Percentiles rank a stretch among this genome's conserved stretches.
Conservation (phyloP, 345 rosid genomes). For the Lepidium didymum region DNA sequence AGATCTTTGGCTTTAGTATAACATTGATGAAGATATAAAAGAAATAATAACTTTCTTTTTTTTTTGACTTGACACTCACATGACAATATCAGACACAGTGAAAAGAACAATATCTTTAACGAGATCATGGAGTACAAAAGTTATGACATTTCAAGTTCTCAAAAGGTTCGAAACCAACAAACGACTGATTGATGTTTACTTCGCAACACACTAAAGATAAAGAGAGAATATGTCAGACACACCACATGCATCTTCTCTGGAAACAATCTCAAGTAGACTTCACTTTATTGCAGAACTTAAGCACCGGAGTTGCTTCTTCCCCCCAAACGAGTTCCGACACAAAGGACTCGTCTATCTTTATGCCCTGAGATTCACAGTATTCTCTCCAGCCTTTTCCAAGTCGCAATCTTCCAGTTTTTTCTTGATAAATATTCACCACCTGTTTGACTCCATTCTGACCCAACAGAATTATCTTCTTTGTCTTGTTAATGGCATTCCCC, state of each 20-base stretch:
- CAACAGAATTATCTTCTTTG: constrained; percentile 8
- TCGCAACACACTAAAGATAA: not conserved
- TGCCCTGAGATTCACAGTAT: constrained; percentile 16
- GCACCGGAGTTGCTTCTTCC: not conserved
- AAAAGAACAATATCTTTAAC: not conserved
- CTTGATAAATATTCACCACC: not conserved
- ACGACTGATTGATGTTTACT: not conserved
- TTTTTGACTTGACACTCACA: too few relatives aligned
- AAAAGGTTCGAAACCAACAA: not conserved
- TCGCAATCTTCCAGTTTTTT: not conserved
- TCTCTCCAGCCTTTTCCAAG: constrained; percentile 22
- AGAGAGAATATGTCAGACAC: not conserved
- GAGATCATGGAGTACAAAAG: not conserved
- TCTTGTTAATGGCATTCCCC: constrained; percentile 5
- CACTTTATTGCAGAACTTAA: constrained; percentile 14
- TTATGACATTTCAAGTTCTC: not conserved
- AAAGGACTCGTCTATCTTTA: constrained; percentile 9
- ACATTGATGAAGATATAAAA: too few relatives aligned
- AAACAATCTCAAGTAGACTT: not conserved
- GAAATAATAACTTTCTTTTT: too few relatives aligned
- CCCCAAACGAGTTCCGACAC: constrained; percentile 18
- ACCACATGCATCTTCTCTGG: not conserved
- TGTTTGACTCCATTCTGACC: constrained; percentile 4
- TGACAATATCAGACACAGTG: not conserved
- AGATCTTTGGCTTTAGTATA: not conserved